These are phyloP conservation scores for Pythium coloratum DNA, from an alignment of 352 stramenopile species.

Conservation along the genomic window DNA sequence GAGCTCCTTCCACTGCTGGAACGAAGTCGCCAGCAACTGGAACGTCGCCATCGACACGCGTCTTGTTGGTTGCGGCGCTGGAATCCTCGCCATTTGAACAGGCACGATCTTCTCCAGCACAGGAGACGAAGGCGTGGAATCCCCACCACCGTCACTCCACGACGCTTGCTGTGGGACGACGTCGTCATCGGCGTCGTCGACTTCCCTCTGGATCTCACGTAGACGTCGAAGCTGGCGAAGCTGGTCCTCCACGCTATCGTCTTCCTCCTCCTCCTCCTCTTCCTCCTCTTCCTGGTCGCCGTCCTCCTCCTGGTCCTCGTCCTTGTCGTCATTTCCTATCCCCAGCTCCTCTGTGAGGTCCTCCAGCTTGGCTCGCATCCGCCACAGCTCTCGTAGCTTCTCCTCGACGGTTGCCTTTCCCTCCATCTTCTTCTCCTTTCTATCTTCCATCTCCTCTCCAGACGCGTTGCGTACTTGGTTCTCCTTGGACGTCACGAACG, in stretches of 20 bases:
- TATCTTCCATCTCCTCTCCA: not conserved
- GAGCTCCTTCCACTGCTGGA: slow-evolving; percentile 50
- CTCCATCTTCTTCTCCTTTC: not conserved
- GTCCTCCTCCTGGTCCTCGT: not conserved
- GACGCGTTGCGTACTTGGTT: slow-evolving; percentile 14
- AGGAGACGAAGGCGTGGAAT: not conserved
- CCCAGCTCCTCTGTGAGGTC: slow-evolving; percentile 15
- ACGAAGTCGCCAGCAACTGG: slow-evolving; percentile 36
- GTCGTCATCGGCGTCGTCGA: not conserved
- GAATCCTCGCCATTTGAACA: not conserved
- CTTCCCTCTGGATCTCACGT: not conserved
- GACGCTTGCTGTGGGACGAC: not conserved
- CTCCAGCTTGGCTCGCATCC: slow-evolving; percentile 12
- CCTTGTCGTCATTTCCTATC: slow-evolving; percentile 3
- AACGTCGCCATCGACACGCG: slow-evolving; percentile 6
- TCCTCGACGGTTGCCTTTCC: not conserved
- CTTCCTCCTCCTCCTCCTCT: not conserved
- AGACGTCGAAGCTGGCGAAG: not conserved
- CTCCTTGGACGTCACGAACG: slow-evolving; percentile 10
- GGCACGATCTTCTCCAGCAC: not conserved
- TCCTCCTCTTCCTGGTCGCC: not conserved
- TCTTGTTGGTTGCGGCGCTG: not conserved
- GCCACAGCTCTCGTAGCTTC: slow-evolving; percentile 10
- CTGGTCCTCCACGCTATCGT: not conserved
- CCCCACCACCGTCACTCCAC: not conserved